Conservation (phyloP, 768 basidiomycete genomes). For the Termitomyces sp. region DNA sequence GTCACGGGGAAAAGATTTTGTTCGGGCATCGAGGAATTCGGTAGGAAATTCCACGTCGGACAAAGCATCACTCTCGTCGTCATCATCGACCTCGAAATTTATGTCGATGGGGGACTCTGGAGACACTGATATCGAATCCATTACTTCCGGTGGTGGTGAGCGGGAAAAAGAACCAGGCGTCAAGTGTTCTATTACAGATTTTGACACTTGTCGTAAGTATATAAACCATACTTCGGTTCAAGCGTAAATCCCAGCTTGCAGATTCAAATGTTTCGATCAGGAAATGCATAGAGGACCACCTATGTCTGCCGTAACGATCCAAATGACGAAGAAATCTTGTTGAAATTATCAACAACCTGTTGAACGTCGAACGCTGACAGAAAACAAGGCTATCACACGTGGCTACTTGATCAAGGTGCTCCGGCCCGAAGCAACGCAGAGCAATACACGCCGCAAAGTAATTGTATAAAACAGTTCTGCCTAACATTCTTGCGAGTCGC, state of each 20-base stretch:
- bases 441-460: too few relatives aligned
- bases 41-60: neutral
- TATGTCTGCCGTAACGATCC: neutral
- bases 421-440: neutral
- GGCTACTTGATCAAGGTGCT: neutral
- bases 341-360: neutral
- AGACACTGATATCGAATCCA: neutral
- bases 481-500: too few relatives aligned
- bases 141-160: neutral
- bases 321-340: neutral
- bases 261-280: neutral
- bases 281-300: neutral
- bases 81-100: neutral
- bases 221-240: neutral
- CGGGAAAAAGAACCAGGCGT: neutral
- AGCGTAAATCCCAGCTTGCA: neutral
- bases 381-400: neutral
- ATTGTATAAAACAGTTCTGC: too few relatives aligned
- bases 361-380: neutral
- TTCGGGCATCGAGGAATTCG: conserved; percentile 5
- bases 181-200: neutral
- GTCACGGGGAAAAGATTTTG: neutral
- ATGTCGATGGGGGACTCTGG: neutral
- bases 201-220: conserved; percentile 1
- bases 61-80: neutral